Conservation (phyloP, 805 yeast species). For the Ogataea glucozyma region DNA sequence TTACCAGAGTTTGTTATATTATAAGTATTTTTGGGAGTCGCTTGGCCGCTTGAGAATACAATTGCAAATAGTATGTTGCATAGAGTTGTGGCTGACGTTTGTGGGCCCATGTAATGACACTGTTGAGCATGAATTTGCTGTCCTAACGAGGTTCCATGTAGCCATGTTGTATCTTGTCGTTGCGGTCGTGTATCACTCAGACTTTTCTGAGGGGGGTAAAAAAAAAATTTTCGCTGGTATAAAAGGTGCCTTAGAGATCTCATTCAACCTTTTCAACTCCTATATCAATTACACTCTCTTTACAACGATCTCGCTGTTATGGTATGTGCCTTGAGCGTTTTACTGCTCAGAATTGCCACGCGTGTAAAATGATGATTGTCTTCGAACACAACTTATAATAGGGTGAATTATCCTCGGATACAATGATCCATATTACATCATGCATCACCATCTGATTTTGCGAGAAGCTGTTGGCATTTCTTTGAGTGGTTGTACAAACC, state of each 20-base stretch:
- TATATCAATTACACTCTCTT: not conserved
- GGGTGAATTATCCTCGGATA: slow-evolving; percentile 34
- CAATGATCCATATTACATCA: slow-evolving; percentile 81
- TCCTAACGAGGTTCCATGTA: too few relatives aligned
- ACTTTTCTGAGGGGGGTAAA: not conserved
- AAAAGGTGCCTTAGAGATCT: slow-evolving; percentile 1
- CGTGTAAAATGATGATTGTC: slow-evolving; percentile 37
- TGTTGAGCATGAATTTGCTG: too few relatives aligned
- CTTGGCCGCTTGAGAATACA: slow-evolving; percentile 7
- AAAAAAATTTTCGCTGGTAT: not conserved
- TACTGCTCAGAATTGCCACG: not conserved
- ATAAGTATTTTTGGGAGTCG: slow-evolving; percentile 8
- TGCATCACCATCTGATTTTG: slow-evolving; percentile 95
- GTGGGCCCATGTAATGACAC: too few relatives aligned
- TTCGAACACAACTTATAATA: slow-evolving; percentile 33
- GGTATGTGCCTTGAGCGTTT: not conserved
- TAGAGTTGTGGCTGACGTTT: not conserved
- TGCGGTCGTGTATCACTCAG: not conserved
- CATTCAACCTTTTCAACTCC: not conserved
- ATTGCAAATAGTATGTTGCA: not conserved
- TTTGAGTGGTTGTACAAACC: too few relatives aligned
- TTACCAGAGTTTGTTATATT: slow-evolving; percentile 12
- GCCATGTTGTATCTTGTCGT: not conserved
- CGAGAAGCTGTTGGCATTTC: too few relatives aligned
- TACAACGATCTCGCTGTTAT: too few relatives aligned